Base-by-base conservation (phyloP, 257 asterid species). In the Primulina huaijiensis region DNA sequence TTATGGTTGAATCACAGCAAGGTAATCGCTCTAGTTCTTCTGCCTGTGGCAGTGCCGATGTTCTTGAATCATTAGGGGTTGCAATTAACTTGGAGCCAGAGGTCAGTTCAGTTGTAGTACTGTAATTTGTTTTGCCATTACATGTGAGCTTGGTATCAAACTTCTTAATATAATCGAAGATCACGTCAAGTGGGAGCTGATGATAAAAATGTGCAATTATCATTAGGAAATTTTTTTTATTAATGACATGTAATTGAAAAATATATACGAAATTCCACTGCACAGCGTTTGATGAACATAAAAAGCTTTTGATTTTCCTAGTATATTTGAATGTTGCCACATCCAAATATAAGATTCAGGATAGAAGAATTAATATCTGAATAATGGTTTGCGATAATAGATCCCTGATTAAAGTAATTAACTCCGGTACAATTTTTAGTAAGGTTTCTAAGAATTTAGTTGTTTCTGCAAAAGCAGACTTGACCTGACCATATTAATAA, bases 21-120 rank as follows among this genome's bases (percentile, higher is more conserved):
- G 99, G 99, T 56, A 90, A 64, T 60, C 90, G 99, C 61, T 93
- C 97, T 29, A 93, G 99, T 71, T 93, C 99, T 56, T 93, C 99
- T 62, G 94, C 97, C 71, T 93, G 99, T 85, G 99, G 97, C 17
- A 90, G 99, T 77, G 99, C 97, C 1, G 99, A 93, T 81, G 97
- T 90, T 12, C 89, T 93, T 53, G 99, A 93, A 83, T 87, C 73
- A 74, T 80, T 93, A 74, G 99, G 96, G 30, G 82, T 93, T 70
- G 90, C 84, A 30, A 89, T 93, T 69, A 82, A 79, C 76, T 80
- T 93, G 90, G 95, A 80, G 59, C 94, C 99, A 35, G 96, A 90
- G 97, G 98, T 93, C 67, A 63, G 82, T 77, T 43, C 25, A 16
- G 52, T 35, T 67, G 35, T 35, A 68, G 72, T 55, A 34, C 33